Evolutionary conservation across 208 protist genomes (phyloP), one percentile per base, ranked within the genome.

Genomic region (Jaenimonas drosophilae): DNA sequence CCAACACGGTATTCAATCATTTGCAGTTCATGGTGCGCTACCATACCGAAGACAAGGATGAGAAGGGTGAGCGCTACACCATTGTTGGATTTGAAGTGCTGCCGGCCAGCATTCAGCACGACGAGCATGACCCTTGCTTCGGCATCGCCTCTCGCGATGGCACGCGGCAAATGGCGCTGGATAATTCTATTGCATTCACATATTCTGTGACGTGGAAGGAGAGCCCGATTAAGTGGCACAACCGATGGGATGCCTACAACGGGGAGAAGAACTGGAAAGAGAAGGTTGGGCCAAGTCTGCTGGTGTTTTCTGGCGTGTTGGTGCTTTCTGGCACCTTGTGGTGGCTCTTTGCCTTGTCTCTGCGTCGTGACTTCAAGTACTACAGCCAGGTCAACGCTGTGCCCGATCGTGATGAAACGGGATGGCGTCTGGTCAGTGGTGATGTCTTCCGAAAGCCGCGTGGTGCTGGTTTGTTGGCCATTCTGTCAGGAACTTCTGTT

Each of bases 171-270:
- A 50, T 9, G 6, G 0, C 63, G 29, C 17, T 6, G 7, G 42
- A 29, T 16, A 12, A 48, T 9, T 3, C 45, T 5, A 72, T 79
- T 27, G 30, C 50, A 0, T 87, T 55, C 41, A 67, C 76, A 33
- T 88, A 88, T 59, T 82, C 71, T 12, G 78, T 88, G 0, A 51
- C 7, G 43, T 88, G 73, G 69, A 21, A 65, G 28, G n/a, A 61
- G 3, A 59, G 38, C n/a, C 54, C 71, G 24, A 52, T 92, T 20
- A 43, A 69, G 17, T 98, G 96, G 95, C 82, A 85, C 3, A 89
- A 84, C 4, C 74, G 95, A 14, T 99, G 96, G 96, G 95, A 98
- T 45, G 43, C 54, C 9, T 98, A 97, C 53, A 69, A 98, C 33
- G 52, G 56, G 19, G 6, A 17, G 14, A 59, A 70, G 21, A 64